Evolutionary conservation across 495 filamentous ascomycete genomes (phyloP).

Genomic region (Recurvomyces mirabilis): DNA sequence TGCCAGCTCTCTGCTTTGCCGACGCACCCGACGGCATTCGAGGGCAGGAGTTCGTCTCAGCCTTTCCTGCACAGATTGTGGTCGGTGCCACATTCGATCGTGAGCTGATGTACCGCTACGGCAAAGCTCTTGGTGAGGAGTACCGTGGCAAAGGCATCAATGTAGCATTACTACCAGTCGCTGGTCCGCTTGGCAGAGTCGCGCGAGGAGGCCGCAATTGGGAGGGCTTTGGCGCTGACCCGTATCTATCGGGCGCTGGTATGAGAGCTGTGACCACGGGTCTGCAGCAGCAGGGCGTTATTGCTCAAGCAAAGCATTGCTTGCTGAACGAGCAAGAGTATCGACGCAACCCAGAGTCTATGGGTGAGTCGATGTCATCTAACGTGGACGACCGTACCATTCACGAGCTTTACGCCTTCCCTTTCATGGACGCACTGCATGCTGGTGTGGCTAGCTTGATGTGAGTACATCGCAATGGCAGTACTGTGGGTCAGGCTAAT

Average conservation of each 20-base stretch:
- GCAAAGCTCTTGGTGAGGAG: not conserved
- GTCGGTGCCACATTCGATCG: too few relatives aligned
- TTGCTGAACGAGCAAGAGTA: constrained; percentile 44
- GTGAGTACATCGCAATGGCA: too few relatives aligned
- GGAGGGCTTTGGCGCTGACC: constrained; percentile 41
- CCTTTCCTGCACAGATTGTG: too few relatives aligned
- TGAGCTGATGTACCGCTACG: too few relatives aligned
- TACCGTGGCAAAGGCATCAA: not conserved
- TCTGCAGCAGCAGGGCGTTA: constrained; percentile 31
- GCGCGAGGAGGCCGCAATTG: constrained; percentile 79
- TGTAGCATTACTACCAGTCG: constrained; percentile 37
- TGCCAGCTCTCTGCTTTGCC: not conserved
- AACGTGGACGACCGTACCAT: constrained; percentile 90
- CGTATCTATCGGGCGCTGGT: constrained; percentile 31
- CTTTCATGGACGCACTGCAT: constrained; percentile 51
- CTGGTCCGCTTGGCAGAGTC: constrained; percentile 56
- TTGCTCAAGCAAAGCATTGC: constrained; percentile 29
- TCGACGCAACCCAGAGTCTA: constrained; percentile 41
- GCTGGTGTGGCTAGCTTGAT: constrained; percentile 42
- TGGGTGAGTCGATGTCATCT: constrained; percentile 38
- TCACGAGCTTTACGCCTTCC: constrained; percentile 91
- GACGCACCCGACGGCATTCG: not conserved
- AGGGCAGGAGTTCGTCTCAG: too few relatives aligned
- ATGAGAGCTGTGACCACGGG: constrained; percentile 29
- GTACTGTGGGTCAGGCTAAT: too few relatives aligned